These are phyloP conservation scores for Fraxinus floribunda DNA, from an alignment of 305 asterid species.

Conservation along the genomic window DNA sequence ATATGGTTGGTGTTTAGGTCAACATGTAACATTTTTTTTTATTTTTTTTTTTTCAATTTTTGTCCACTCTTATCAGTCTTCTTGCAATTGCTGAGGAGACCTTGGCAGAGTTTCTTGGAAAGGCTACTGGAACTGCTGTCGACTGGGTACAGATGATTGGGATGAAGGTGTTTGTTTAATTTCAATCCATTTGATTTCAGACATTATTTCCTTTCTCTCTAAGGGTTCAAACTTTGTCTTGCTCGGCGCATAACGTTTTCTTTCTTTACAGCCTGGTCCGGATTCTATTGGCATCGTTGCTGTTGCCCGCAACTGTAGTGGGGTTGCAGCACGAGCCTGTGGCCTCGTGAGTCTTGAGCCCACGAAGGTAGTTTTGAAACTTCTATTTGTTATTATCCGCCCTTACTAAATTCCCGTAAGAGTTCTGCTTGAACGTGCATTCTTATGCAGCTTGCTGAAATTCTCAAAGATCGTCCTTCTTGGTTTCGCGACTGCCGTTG, in stretches of 20 bases:
- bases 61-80: slow-evolving; percentile 48
- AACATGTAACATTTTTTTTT: not conserved
- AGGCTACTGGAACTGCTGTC: slow-evolving; percentile 99
- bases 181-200: not conserved
- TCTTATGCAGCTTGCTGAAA: slow-evolving; percentile 67
- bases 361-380: slow-evolving; percentile 59
- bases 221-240: not conserved
- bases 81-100: slow-evolving; percentile 98
- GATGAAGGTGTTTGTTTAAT: slow-evolving; percentile 69
- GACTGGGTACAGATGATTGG: slow-evolving; percentile 99
- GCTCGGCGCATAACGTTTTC: not conserved
- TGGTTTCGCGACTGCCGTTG: slow-evolving; percentile 96
- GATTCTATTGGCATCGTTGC: slow-evolving; percentile 99
- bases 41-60: not conserved
- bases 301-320: slow-evolving; percentile 94
- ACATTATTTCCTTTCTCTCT: not conserved
- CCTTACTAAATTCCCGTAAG: not conserved
- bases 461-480: slow-evolving; percentile 93
- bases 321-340: slow-evolving; percentile 99
- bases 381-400: not conserved
- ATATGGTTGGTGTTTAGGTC: not conserved
- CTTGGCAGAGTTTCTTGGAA: slow-evolving; percentile 98
- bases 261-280: slow-evolving; percentile 92
- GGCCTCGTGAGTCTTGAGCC: slow-evolving; percentile 99
- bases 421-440: not conserved